Evolutionary conservation across 805 yeast species (phyloP), one percentile per base, ranked within the genome.

Genomic region (Cyberlindnera euphorbiiphila): DNA sequence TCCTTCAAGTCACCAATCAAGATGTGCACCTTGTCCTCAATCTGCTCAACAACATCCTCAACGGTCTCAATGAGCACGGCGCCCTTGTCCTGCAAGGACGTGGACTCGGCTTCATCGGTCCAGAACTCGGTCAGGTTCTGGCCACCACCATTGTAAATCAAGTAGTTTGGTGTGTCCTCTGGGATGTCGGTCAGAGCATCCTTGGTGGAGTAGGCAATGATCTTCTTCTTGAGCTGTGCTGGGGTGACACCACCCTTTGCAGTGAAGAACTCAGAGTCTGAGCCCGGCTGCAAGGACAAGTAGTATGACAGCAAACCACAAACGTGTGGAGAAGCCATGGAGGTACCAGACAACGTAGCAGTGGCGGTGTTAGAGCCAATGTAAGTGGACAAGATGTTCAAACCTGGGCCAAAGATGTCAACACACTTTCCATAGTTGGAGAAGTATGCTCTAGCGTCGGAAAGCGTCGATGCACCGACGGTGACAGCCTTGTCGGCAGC

Each of bases 291-390:
- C 62, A 88, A 74, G 6, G 95, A 82, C 59, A 89, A 69, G 67
- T 77, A 91, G 72, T 91, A 91, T 8, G 96, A 76, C 56, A 88
- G 77, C 61, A 91, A 72, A 52, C 98, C 98, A 43, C 88, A 81
- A 51, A 89, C 89, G 58, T 88, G 96, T 31, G 98, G 98, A 25
- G 97, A 84, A 16, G 98, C 96, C 98, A 91, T 91, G 12, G 98
- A 91, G 9, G 97, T 91, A 65, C 98, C 98, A 25, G 95, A 84
- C 60, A 85, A 70, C 26, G 85, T 76, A 30, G 93, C 88, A 49
- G 91, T 82, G 29, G 88, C 85, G 37, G 76, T 64, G 36, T 73
- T 70, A 4, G 87, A 78, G 29, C 94, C 93, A 60, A 81, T 84
- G 60, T 83, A 85, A 25, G 91, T 83, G 29, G 96, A 86, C 50